Conservation (phyloP, 257 asterid genomes). For the Solanum neorickii region DNA sequence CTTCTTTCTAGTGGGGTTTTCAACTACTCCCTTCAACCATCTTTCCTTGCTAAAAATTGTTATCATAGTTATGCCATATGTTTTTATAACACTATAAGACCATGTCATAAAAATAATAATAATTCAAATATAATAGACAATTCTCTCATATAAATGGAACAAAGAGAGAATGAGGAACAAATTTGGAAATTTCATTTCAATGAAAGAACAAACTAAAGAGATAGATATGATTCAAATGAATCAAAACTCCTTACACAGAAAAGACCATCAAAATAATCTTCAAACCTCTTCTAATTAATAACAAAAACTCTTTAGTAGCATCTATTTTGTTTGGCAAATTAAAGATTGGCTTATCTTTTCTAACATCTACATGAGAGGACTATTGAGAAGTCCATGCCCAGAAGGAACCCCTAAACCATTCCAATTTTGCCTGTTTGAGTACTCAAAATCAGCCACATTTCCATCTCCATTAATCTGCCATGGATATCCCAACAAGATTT, state of each 20-base stretch:
- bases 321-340: not conserved
- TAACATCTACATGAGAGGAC: constrained; percentile 50
- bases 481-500: constrained; percentile 70
- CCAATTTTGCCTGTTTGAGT: constrained; percentile 30
- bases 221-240: not conserved
- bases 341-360: not conserved
- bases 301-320: not conserved
- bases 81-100: not conserved
- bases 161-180: not conserved
- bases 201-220: not conserved
- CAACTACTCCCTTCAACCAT: too few relatives aligned
- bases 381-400: constrained; percentile 82
- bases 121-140: not conserved
- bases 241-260: not conserved
- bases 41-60: too few relatives aligned
- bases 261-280: not conserved
- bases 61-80: too few relatives aligned
- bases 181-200: not conserved
- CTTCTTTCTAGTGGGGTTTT: too few relatives aligned
- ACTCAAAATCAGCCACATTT: constrained; percentile 26
- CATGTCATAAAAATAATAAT: not conserved
- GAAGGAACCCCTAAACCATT: constrained; percentile 41
- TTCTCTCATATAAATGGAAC: not conserved
- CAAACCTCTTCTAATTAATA: not conserved
- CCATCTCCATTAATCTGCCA: constrained; percentile 28